Percentiles rank a stretch among this genome's conserved stretches.
These are phyloP conservation scores for Graphilbum fragrans DNA, from an alignment of 2,329 filamentous ascomycete species.

Conservation along the genomic window DNA sequence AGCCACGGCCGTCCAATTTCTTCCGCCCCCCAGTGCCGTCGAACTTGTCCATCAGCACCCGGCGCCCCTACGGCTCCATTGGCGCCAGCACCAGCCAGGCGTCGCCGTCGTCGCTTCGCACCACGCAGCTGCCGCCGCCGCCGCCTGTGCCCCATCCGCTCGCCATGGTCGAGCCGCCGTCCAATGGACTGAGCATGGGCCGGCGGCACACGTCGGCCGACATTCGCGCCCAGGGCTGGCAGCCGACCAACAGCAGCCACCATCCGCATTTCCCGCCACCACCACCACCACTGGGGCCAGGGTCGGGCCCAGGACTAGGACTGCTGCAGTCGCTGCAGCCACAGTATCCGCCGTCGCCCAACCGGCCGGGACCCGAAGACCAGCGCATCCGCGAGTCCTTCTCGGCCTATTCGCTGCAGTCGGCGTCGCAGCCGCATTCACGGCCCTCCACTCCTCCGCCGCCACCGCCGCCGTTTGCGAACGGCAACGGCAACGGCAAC, in stretches of 20 bases:
- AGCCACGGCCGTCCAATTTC: conserved; percentile 44
- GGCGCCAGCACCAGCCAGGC: conserved; percentile 50
- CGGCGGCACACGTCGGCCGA: conserved; percentile 91
- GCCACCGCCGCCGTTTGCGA: conserved; percentile 36
- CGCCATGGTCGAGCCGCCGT: conserved; percentile 45
- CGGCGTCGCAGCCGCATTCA: conserved; percentile 33
- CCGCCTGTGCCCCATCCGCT: conserved; percentile 26
- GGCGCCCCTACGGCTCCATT: conserved; percentile 78
- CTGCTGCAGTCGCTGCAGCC: conserved; percentile 24
- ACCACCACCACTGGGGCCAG: background rate
- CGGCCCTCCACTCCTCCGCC: conserved; percentile 43
- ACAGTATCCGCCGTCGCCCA: conserved; percentile 44
- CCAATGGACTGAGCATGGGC: conserved; percentile 49
- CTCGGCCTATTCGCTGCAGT: conserved; percentile 39
- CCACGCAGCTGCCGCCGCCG: conserved; percentile 48
- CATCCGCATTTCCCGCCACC: conserved; percentile 36
- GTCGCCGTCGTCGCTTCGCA: conserved; percentile 62
- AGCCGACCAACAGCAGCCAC: conserved; percentile 50
- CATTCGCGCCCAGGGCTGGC: conserved; percentile 80
- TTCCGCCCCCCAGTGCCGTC: conserved; percentile 70
- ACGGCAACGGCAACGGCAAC: conserved; percentile 22
- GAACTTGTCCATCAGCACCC: conserved; percentile 65
- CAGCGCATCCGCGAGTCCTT: conserved; percentile 45
- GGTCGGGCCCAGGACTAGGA: background rate
- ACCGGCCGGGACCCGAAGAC: conserved; percentile 34